phyloP scores from a whole-genome alignment of 768 basidiomycete species.

The Paxillus rubicundulus region DNA sequence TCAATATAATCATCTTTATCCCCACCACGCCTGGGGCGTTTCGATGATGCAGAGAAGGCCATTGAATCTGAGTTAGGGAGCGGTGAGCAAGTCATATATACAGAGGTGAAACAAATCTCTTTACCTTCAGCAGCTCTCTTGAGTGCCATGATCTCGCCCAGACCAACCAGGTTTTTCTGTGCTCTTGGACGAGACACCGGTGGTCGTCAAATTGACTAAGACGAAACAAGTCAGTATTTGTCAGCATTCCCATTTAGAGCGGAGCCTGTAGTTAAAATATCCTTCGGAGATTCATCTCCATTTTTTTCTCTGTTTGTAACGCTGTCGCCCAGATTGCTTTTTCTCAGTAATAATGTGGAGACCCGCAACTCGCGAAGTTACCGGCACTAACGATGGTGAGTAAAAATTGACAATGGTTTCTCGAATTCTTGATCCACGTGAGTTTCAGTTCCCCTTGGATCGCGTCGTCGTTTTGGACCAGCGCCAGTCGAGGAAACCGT shows the following conservation, averaged over 20 bases:
- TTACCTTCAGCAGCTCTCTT: conserved; percentile 43
- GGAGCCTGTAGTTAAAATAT: conserved; percentile 28
- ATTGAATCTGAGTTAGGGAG: conserved; percentile 17
- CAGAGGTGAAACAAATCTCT: neutral
- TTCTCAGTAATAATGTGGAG: conserved; percentile 70
- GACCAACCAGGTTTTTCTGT: neutral
- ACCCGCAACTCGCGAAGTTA: conserved; percentile 84
- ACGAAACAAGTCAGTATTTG: conserved; percentile 13
- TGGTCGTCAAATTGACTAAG: neutral
- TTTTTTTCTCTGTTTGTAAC: conserved; percentile 17
- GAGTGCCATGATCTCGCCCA: conserved; percentile 32
- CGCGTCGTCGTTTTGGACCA: conserved; percentile 89
- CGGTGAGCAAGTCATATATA: conserved; percentile 1
- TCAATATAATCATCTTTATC: conserved; percentile 59
- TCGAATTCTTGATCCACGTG: conserved; percentile 15
- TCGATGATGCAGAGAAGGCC: conserved; percentile 29
- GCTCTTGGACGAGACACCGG: neutral
- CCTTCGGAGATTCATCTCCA: conserved; percentile 35
- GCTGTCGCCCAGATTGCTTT: conserved; percentile 22
- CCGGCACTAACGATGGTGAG: conserved; percentile 90
- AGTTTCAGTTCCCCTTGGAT: conserved; percentile 70
- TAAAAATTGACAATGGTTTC: conserved; percentile 8
- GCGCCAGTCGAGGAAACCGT: conserved; percentile 77
- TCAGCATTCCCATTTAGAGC: conserved; percentile 33
- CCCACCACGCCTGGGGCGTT: conserved; percentile 43